Base-by-base conservation (phyloP, 2,329 filamentous ascomycete species). In the Sporothrix variecibatus region DNA sequence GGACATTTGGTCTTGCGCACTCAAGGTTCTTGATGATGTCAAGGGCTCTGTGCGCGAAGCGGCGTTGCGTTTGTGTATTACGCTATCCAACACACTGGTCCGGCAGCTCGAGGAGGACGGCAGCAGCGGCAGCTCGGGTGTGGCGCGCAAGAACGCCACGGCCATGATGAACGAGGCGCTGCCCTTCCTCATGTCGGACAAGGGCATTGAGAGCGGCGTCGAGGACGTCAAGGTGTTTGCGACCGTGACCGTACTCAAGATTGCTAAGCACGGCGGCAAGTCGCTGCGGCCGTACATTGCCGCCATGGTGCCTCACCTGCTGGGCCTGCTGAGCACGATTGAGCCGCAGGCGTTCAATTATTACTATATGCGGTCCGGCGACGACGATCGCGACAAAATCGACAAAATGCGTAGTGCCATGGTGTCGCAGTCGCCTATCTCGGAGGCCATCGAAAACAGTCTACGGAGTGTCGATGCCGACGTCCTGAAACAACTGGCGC, bases 21-120 rank as follows among this genome's bases (percentile, higher is more conserved):
- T 98, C 82, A 97, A 94, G 79, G 94, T 99, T 0, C 86, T 98
- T 6, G 96, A 99, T 81, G 96, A 99, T 81, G 97, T 98, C 81
- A 99, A 99, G 81, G 92, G 92, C 8, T 94, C 92, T 0, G 96
- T 99, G 4, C 89, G 96, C 71, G 87, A 88, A 49, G 93, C 94
- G 1, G 96, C 96, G 0, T 87, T 94, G 64, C 91, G 91, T 75
- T 87, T 99, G 4, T 97, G 95, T 79, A 91, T 95, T 81, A 90
- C 91, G 0, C 86, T 99, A 49, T 97, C 94, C 0, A 94, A 93
- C 71, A 93, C 93, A 20, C 87, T 98, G 17, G 94, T 97, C 3
- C 91, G 94, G 38, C 93, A 94, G 75, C 87, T 98, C 1, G 94
- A 97, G 81, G 91, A 94, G 62, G 93, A 93, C 51, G 60, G 71